Base-by-base conservation (phyloP, 2,329 filamentous ascomycete genomes). In the Penicillium frequentans region DNA sequence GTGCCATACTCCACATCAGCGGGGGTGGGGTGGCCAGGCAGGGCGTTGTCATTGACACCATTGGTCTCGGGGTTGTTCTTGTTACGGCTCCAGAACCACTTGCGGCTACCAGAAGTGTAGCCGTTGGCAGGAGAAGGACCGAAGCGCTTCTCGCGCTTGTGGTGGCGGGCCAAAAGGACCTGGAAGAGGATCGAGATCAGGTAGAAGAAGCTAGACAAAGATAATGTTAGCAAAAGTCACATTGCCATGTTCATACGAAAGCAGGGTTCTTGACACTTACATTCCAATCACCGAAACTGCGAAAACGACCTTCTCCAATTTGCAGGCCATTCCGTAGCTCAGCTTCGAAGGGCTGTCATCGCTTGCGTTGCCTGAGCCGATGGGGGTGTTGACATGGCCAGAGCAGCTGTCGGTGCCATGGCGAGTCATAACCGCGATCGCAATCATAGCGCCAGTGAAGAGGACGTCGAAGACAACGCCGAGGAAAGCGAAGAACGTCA, bases 381-480 rank as follows among this genome's bases (percentile, higher is more conserved):
- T 84, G 7, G 86, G 86, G 16, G 86, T 93, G 48, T 82, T 78
- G 57, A 92, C 81, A 16, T 77, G 77, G 48, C 85, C 85, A 14
- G 76, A 80, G 79, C 93, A 97, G 49, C 77, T 83, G 59, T 82
- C 75, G 0, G 85, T 84, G 37, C 92, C 92, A 55, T 84, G 76
- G 37, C 89, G 84, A 58, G 90, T 93, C 61, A 90, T 81, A 49
- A 88, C 80, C 1, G 92, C 91, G 58, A 97, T 84, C 69, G 92
- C 96, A 69, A 96, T 84, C 79, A 95, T 95, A 57, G 81, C 86
- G 42, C 84, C 90, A 52, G 86, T 77, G 74, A 96, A 96, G 67
- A 83, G 83, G 52, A 95, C 67, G 69, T 97, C 91, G 48, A 97
- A 80, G 24, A 93, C 59, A 61, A 96, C 85, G 61, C 85, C 90